phyloP scores from a whole-genome alignment of 495 filamentous ascomycete species.

The Penicillium nucicola region DNA sequence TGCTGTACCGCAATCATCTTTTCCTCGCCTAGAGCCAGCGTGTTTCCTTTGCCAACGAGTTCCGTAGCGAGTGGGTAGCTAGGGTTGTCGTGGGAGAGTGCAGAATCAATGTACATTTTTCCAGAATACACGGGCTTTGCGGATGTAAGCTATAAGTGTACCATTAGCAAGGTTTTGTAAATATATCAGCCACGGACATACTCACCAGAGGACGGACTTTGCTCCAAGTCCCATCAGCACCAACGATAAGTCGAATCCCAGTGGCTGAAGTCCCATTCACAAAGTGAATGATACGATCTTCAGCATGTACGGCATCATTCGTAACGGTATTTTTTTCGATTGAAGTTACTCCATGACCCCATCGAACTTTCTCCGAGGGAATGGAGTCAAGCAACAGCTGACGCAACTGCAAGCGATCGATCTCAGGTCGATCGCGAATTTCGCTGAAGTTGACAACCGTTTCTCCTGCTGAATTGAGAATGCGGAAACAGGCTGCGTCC shows the following conservation, averaged over 20 bases:
- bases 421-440: conserved; percentile 19
- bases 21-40: conserved; percentile 3
- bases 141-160: conserved; percentile 2
- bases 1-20: conserved; percentile 5
- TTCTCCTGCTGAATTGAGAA: conserved; percentile 3
- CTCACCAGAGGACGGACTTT: conserved; percentile 39
- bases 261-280: conserved; percentile 9
- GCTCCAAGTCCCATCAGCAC: conserved; percentile 60
- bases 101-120: conserved; percentile 16
- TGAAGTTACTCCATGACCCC: conserved; percentile 28
- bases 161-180: background rate
- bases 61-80: background rate
- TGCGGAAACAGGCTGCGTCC: conserved; percentile 36
- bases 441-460: conserved; percentile 5
- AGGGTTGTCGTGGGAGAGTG: conserved; percentile 5
- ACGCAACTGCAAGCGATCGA: conserved; percentile 42
- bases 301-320: background rate
- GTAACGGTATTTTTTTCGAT: background rate
- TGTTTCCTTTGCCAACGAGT: conserved; percentile 7
- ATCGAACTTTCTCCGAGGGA: conserved; percentile 30
- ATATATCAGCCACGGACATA: background rate
- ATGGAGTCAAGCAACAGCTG: conserved; percentile 42
- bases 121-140: conserved; percentile 13
- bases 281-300: background rate
- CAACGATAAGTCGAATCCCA: conserved; percentile 38